Conservation (phyloP, 2,329 filamentous ascomycete species). For the Botrytis paeoniae region DNA sequence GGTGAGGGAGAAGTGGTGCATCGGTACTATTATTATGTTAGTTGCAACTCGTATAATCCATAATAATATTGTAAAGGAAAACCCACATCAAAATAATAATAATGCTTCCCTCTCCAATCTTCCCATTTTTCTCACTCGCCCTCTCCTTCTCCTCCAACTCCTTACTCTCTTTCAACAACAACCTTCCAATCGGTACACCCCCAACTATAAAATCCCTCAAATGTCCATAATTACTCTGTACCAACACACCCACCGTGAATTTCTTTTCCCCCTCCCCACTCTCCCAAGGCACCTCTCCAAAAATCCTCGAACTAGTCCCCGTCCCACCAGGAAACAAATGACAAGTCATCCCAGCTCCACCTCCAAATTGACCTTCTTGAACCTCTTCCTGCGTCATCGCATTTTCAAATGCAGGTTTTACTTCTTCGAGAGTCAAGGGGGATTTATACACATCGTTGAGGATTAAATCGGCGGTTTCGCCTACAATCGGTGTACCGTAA, state of each 20-base stretch:
- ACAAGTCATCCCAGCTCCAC: slow-evolving; percentile 66
- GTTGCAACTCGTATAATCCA: background rate
- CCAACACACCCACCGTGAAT: slow-evolving; percentile 60
- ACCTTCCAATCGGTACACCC: slow-evolving; percentile 59
- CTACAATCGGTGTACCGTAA: slow-evolving; percentile 50
- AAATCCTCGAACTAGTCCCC: slow-evolving; percentile 56
- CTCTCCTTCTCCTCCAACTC: slow-evolving; percentile 30
- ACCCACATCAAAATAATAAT: slow-evolving; percentile 52
- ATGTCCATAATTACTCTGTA: slow-evolving; percentile 64
- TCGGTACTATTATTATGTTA: slow-evolving; percentile 44
- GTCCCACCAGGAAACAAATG: slow-evolving; percentile 67
- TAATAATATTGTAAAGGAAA: rapidly evolving
- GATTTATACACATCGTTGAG: slow-evolving; percentile 57
- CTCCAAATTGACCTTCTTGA: slow-evolving; percentile 60
- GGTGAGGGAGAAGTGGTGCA: slow-evolving; percentile 55
- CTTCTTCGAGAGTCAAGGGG: slow-evolving; percentile 51
- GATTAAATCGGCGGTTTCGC: slow-evolving; percentile 62
- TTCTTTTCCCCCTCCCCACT: slow-evolving; percentile 35
- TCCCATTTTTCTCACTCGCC: slow-evolving; percentile 33
- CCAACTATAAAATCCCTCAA: slow-evolving; percentile 55
- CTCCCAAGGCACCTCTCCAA: slow-evolving; percentile 43
- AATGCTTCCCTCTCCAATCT: slow-evolving; percentile 59
- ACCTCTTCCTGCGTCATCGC: slow-evolving; percentile 50
- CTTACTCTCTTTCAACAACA: slow-evolving; percentile 46
- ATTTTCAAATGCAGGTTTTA: slow-evolving; percentile 52